Evolutionary conservation across 2,329 filamentous ascomycete genomes (phyloP).

Genomic region (Colletotrichum sublineola): DNA sequence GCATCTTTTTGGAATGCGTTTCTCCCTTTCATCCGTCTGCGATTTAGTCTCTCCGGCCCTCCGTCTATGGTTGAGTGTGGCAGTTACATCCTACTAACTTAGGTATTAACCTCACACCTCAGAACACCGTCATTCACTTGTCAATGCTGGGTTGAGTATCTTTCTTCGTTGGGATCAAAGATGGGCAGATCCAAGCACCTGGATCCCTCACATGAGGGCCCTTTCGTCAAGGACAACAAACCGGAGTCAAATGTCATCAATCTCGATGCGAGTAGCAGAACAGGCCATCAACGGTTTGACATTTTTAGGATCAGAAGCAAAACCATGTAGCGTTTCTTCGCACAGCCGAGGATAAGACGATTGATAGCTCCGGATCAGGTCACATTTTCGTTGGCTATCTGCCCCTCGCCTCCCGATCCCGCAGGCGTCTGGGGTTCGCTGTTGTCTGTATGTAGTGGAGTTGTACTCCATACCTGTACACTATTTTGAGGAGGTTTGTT

Average conservation of each 20-base stretch:
- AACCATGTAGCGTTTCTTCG: constrained; percentile 28
- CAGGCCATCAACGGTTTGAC: constrained; percentile 27
- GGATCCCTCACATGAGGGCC: constrained; percentile 3
- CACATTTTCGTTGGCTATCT: constrained; percentile 35
- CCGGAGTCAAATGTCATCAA: constrained; percentile 20
- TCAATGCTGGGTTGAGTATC: constrained; percentile 7
- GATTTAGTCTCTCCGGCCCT: constrained; percentile 13
- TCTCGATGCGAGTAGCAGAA: constrained; percentile 16
- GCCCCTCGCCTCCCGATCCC: constrained; percentile 6
- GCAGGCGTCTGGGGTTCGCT: constrained; percentile 23
- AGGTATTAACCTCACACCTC: constrained; percentile 32
- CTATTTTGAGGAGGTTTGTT: constrained; percentile 29
- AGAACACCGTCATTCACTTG: constrained; percentile 1
- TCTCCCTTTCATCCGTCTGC: constrained; percentile 14
- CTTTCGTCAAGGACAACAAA: constrained; percentile 28
- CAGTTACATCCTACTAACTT: neutral
- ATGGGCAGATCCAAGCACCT: constrained; percentile 15
- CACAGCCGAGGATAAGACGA: constrained; percentile 42
- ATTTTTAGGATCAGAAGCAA: constrained; percentile 37
- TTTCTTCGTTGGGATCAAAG: constrained; percentile 33
- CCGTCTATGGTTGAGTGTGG: constrained; percentile 18
- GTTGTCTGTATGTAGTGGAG: neutral
- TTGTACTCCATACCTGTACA: neutral
- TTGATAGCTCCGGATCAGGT: constrained; percentile 34
- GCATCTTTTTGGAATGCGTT: neutral